Evolutionary conservation across 2,329 filamentous ascomycete species (phyloP).

Genomic region (Verticillium tricorpus): DNA sequence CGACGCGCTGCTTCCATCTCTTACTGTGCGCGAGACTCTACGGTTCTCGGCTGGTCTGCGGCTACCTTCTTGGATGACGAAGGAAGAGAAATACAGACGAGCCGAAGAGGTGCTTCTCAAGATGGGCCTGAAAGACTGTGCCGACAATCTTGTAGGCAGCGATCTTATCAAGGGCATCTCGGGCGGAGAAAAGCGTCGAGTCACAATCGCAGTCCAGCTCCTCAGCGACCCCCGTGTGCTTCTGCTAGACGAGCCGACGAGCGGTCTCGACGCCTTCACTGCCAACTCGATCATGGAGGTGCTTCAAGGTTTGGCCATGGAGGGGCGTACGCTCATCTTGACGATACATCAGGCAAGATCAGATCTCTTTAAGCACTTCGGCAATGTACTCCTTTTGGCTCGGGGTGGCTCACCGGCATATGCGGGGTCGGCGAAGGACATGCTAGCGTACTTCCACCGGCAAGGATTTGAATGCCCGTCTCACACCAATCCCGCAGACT

Average conservation of each 20-base stretch:
- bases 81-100: conserved; percentile 59
- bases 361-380: conserved; percentile 67
- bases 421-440: conserved; percentile 55
- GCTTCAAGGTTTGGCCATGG: conserved; percentile 62
- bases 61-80: conserved; percentile 66
- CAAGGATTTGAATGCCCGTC: conserved; percentile 61
- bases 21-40: conserved; percentile 73
- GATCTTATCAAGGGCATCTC: conserved; percentile 74
- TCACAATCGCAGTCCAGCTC: conserved; percentile 74
- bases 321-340: conserved; percentile 70
- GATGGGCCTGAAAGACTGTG: conserved; percentile 75
- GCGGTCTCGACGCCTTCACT: conserved; percentile 73
- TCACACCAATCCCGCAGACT: conserved; percentile 73
- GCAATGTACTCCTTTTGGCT: conserved; percentile 66
- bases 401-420: conserved; percentile 66
- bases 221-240: conserved; percentile 70
- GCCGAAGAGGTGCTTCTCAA: conserved; percentile 70
- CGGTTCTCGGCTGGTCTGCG: conserved; percentile 67
- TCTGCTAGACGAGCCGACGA: conserved; percentile 72
- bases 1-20: conserved; percentile 66
- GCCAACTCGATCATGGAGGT: conserved; percentile 74
- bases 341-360: conserved; percentile 76
- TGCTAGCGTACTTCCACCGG: conserved; percentile 60
- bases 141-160: conserved; percentile 68
- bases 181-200: conserved; percentile 72